A percentile compares a stretch with the other conserved stretches of the same genome.
Conservation (phyloP, 352 stramenopile genomes). For the Pythium chondricola region DNA sequence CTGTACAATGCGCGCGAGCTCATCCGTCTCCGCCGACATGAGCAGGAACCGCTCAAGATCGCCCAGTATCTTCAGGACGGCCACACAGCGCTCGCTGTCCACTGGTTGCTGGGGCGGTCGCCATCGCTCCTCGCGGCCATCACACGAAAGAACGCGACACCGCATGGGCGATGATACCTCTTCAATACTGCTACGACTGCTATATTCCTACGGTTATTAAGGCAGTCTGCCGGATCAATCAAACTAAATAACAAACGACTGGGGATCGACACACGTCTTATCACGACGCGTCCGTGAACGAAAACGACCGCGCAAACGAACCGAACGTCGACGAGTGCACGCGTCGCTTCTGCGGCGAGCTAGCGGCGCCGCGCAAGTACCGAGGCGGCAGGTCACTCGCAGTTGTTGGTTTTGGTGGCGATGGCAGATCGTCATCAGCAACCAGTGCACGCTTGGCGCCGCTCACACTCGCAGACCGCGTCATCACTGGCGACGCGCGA, state of each 20-base stretch:
- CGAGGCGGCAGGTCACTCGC: slow-evolving; percentile 38
- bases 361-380: slow-evolving; percentile 47
- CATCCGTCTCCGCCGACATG: slow-evolving; percentile 47
- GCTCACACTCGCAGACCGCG: neutral
- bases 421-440: neutral
- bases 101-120: slow-evolving; percentile 43
- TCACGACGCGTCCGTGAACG: slow-evolving; percentile 31
- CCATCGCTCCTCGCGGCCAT: slow-evolving; percentile 40
- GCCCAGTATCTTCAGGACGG: slow-evolving; percentile 42
- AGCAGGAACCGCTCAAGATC: slow-evolving; percentile 34
- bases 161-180: too few species aligned
- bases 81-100: slow-evolving; percentile 49
- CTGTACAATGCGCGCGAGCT: slow-evolving; percentile 70
- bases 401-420: neutral
- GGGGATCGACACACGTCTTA: too few species aligned
- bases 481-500: slow-evolving; percentile 3
- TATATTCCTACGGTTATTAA: too few species aligned
- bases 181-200: too few species aligned
- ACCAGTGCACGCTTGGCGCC: neutral
- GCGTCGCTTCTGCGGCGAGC: slow-evolving; percentile 60
- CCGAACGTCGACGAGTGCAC: slow-evolving; percentile 78
- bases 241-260: slow-evolving; percentile 10
- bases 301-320: slow-evolving; percentile 68
- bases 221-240: too few species aligned
- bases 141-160: slow-evolving; percentile 38